Percentiles rank a stretch among this genome's conserved stretches.
These are phyloP conservation scores for barley (Hordeum vulgare) DNA, from an alignment of 176 grass and related monocot genomes.

Conservation along the genomic window MorexV3_pseudomolecules_assembly NC_058519.1:640419769-640420268, in stretches of 20 bases:
- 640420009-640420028: slow-evolving; percentile 56
- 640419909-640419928: slow-evolving; percentile 71
- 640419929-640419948: slow-evolving; percentile 76
- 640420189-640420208: neutral
- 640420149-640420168: neutral
- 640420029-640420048: slow-evolving; percentile 36
- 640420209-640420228: neutral
- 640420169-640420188: neutral
- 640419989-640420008: slow-evolving; percentile 59
- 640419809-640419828: slow-evolving; percentile 36
- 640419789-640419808: slow-evolving; percentile 85
- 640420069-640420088: slow-evolving; percentile 53
- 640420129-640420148: slow-evolving; percentile 4
- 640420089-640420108: slow-evolving; percentile 47
- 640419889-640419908: slow-evolving; percentile 54
- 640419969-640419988: slow-evolving; percentile 57
- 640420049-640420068: slow-evolving; percentile 65
- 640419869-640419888: slow-evolving; percentile 21
- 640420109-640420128: slow-evolving; percentile 31
- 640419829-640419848: slow-evolving; percentile 33
- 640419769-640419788: slow-evolving; percentile 73
- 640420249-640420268: neutral
- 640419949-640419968: slow-evolving; percentile 67
- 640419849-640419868: slow-evolving; percentile 21
- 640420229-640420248: neutral